phyloP scores from a whole-genome alignment of 164 flowering plant species.

The Tetracentron sinense region DNA sequence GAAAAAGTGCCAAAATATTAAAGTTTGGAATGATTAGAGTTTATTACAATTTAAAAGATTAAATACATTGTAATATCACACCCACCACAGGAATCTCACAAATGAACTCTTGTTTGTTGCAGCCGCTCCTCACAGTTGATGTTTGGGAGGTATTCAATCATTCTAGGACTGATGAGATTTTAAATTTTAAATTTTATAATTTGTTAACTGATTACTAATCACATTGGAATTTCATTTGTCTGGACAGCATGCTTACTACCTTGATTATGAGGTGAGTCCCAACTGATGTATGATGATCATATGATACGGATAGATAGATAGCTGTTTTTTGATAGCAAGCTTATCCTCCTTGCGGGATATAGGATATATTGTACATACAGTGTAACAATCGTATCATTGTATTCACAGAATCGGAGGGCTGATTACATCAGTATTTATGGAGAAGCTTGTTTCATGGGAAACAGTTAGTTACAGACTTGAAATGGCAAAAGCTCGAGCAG shows the following conservation, averaged over 20 bases:
- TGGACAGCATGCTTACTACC: conserved; percentile 86
- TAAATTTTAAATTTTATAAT: not conserved
- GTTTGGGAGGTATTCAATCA: conserved; percentile 85
- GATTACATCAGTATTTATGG: conserved; percentile 73
- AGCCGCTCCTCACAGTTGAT: conserved; percentile 86
- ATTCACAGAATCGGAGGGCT: conserved; percentile 57
- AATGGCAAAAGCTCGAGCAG: conserved; percentile 51
- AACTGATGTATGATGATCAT: not conserved
- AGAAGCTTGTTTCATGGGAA: conserved; percentile 92
- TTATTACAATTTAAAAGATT: no score
- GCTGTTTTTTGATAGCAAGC: not conserved
- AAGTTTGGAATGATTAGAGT: no score
- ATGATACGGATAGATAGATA: not conserved
- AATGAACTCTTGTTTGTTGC: conserved; percentile 26
- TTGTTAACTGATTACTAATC: conserved; percentile 8
- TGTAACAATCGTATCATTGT: not conserved
- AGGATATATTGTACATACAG: no score
- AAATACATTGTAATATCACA: not conserved
- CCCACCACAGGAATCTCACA: conserved; percentile 11
- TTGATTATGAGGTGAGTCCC: conserved; percentile 70
- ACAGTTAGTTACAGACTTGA: conserved; percentile 75
- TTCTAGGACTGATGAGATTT: not conserved
- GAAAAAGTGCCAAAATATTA: no score
- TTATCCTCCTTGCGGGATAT: no score
- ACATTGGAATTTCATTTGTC: conserved; percentile 10